Evolutionary conservation across 1,284 basidiomycete genomes (phyloP).

Genomic region (Volvariella volvacea): DNA sequence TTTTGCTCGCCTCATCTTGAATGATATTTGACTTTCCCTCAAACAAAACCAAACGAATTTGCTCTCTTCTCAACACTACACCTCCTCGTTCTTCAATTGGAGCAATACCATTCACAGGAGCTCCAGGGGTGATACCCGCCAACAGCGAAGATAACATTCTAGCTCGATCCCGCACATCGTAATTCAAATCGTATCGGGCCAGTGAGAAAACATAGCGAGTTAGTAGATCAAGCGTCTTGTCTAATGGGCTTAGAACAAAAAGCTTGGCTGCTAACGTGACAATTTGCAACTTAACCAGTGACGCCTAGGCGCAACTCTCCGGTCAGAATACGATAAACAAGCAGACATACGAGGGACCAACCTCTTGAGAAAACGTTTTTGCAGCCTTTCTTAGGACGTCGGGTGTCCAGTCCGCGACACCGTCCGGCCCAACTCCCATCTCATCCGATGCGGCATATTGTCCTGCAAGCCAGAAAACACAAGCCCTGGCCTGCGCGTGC

Average conservation of each 20-base stretch:
- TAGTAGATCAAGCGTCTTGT: slow-evolving; percentile 46
- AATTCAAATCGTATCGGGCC: slow-evolving; percentile 83
- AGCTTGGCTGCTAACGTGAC: slow-evolving; percentile 82
- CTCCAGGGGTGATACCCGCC: slow-evolving; percentile 40
- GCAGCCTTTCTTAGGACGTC: slow-evolving; percentile 77
- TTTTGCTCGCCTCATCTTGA: slow-evolving; percentile 23
- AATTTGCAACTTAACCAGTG: slow-evolving; percentile 74
- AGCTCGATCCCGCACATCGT: slow-evolving; percentile 84
- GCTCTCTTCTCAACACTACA: slow-evolving; percentile 75
- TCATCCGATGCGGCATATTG: slow-evolving; percentile 58
- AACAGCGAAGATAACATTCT: slow-evolving; percentile 75
- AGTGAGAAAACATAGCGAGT: slow-evolving; percentile 72
- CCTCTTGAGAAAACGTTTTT: slow-evolving; percentile 71
- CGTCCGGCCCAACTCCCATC: slow-evolving; percentile 19
- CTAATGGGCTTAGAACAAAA: slow-evolving; percentile 58
- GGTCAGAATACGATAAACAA: not conserved
- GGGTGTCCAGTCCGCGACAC: slow-evolving; percentile 67
- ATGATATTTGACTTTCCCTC: slow-evolving; percentile 54
- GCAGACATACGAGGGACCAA: slow-evolving; percentile 20
- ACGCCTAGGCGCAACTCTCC: slow-evolving; percentile 35
- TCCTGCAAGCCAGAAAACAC: slow-evolving; percentile 86
- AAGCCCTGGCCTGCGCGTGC: slow-evolving; percentile 75
- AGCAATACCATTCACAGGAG: slow-evolving; percentile 30
- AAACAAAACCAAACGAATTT: slow-evolving; percentile 74
- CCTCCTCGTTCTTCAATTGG: slow-evolving; percentile 46